Base-by-base conservation (phyloP, 352 stramenopile genomes). In the Globisporangium polare region DNA sequence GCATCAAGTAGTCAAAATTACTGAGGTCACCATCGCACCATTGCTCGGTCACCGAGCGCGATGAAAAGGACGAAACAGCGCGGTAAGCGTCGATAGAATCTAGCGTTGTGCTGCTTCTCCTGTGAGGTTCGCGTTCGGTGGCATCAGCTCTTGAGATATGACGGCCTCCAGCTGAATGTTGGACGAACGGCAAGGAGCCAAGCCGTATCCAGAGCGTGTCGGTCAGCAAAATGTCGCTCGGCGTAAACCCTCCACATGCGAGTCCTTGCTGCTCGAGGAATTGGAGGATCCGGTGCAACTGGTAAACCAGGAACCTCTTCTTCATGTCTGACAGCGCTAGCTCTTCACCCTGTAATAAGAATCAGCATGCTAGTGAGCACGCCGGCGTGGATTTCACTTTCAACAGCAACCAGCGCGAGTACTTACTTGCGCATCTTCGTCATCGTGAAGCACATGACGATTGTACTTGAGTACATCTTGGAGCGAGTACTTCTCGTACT, bases 1-100 rank as follows among this genome's bases (percentile, higher is more conserved):
- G 68, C 81, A 98, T 89, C 13, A 98, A 64, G 63, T 98, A 98
- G 51, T 97, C 94, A 35, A 97, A 94, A 58, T 98, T 98, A 29
- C 74, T 92, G 6, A 98, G 57, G 52, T 93, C 81, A 7, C 94
- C 87, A 15, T 73, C 72, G 53, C 88, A 80, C 97, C 97, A 99
- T 29, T 75, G 74, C 46, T 93, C 73, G 0, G 90, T 97, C 5
- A 96, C 62, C 2, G 82, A 89, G 8, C 63, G 67, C 9, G 64
- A 69, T 1, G 65, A 60, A 42, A 31, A 59, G 1, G 60, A 39
- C 6, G 64, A 45, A 6, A 83, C 55, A 10, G 50, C 41, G 17
- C 58, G 66, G 53, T 60, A 61, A 17, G 66, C n/a, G 6, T 18
- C 13, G 15, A 33, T 26, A 42, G 29, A 8, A 1, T 55, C 17